Percentiles rank a stretch among this genome's conserved stretches.
Conservation (phyloP, 306 rosid genomes). For the Cajanus cajan region DNA sequence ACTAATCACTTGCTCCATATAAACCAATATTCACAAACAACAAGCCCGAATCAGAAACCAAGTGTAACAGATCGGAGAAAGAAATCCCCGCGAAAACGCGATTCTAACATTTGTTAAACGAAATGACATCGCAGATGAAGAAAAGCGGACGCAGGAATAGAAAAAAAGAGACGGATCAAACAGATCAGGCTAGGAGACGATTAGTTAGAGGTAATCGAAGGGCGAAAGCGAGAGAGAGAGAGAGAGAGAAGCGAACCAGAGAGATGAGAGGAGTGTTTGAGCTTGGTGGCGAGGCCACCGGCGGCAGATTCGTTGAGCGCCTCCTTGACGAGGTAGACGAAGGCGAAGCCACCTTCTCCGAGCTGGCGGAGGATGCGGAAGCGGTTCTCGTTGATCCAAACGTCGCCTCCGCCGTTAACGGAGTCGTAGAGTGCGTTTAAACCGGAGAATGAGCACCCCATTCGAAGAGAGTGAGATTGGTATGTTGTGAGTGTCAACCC, state of each 20-base stretch:
- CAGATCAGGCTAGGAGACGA: slow-evolving; percentile 41
- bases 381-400: slow-evolving; percentile 95
- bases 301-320: slow-evolving; percentile 47
- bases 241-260: slow-evolving; percentile 56
- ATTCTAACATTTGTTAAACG: neutral
- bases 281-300: slow-evolving; percentile 60
- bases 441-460: slow-evolving; percentile 98
- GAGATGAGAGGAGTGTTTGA: slow-evolving; percentile 73
- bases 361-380: slow-evolving; percentile 91
- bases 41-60: slow-evolving; percentile 11
- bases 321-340: slow-evolving; percentile 82
- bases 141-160: neutral
- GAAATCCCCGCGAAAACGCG: neutral
- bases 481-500: slow-evolving; percentile 7
- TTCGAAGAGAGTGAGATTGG: slow-evolving; percentile 29
- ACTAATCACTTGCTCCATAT: too few species aligned
- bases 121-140: slow-evolving; percentile 8
- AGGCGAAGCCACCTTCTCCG: slow-evolving; percentile 99
- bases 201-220: too few species aligned
- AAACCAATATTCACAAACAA: neutral
- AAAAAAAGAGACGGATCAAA: neutral
- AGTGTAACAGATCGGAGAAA: slow-evolving; percentile 16
- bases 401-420: slow-evolving; percentile 92
- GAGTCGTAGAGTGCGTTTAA: slow-evolving; percentile 85
- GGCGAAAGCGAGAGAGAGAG: neutral